These are phyloP conservation scores for Coemansia sp. DNA, from an alignment of 192 early-diverging fungal genomes.

Conservation along the genomic window DNA sequence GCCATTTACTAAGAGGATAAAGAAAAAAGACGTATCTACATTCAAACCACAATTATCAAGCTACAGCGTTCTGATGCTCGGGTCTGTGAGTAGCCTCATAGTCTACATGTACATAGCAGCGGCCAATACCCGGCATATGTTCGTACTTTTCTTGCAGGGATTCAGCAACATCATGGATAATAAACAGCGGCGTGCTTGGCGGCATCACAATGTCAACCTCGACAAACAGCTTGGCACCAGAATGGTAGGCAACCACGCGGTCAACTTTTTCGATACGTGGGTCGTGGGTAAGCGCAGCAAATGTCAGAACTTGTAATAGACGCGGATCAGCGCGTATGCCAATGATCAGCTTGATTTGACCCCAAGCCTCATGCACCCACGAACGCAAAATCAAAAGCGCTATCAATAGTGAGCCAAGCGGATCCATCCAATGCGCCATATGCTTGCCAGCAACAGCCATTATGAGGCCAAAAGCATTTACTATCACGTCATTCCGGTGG, in stretches of 20 bases:
- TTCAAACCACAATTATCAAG: conserved; percentile 6
- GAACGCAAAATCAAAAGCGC: conserved; percentile 67
- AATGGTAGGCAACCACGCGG: conserved; percentile 81
- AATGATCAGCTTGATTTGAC: conserved; percentile 75
- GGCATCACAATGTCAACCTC: conserved; percentile 97
- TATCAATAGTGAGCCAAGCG: conserved; percentile 67
- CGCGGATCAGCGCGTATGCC: conserved; percentile 77
- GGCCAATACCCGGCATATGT: conserved; percentile 77
- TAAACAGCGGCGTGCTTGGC: conserved; percentile 71
- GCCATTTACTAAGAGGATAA: neutral
- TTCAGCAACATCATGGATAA: conserved; percentile 93
- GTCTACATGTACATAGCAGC: conserved; percentile 94
- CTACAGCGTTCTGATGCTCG: conserved; percentile 60
- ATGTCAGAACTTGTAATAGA: conserved; percentile 82
- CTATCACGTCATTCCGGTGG: conserved; percentile 73
- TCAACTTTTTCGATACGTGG: conserved; percentile 68
- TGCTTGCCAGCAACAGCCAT: conserved; percentile 64
- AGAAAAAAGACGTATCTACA: neutral
- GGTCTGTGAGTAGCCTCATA: conserved; percentile 85
- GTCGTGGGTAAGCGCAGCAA: conserved; percentile 79
- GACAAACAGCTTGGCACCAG: conserved; percentile 86
- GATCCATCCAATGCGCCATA: conserved; percentile 68
- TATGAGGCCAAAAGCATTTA: conserved; percentile 69
- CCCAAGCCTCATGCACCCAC: conserved; percentile 67
- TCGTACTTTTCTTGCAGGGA: conserved; percentile 87